Base-by-base conservation (phyloP, 345 rosid species). In the Camelina sativa region DNA sequence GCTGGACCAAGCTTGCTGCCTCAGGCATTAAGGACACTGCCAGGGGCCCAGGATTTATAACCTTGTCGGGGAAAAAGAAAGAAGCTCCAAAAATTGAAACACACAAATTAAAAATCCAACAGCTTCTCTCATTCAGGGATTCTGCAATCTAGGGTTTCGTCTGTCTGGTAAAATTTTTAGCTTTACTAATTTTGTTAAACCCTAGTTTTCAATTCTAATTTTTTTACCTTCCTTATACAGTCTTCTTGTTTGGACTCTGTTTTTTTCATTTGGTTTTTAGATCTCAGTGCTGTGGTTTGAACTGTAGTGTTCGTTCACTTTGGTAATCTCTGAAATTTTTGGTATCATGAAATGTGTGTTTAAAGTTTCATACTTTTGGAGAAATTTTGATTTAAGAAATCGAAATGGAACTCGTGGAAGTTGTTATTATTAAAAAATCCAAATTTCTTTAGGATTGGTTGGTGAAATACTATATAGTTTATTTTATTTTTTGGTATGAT, bases 41-140 rank as follows among this genome's bases (percentile, higher is more conserved):
- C 65, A 40, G n/a, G n/a, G n/a, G n/a, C n/a, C n/a, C n/a, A n/a
- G 51, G 37, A 67, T 60, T 75, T 67, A 67, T 47, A 59, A 13
- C 67, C 37, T 58, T 75, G 72, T 67, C 79, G 67, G 79, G 68
- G 28, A 7, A 67, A 60, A 60, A 67, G 46, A 60, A 67, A 67
- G 46, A 67, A 67, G 54, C 79, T 67, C 12, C 23, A 41, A 75
- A 72, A 3, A 25, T 25, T 43, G 57, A 73, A 63, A 66, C 46
- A 38, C 51, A 35, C 60, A 48, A 48, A 30, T 1, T 59, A 7
- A 59, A 75, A 25, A 28, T 1, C 34, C 52, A 50, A 28, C 16
- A 51, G 17, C 23, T 59, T 50, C 11, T 11, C 41, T 54, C 65
- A 35, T 55, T 56, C 55, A 32, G 43, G 11, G 53, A 58, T 67